Percentiles rank a stretch among this genome's conserved stretches.
Evolutionary conservation across 179 eudicot species (phyloP).

Genomic region (Corrigiola litoralis): DNA sequence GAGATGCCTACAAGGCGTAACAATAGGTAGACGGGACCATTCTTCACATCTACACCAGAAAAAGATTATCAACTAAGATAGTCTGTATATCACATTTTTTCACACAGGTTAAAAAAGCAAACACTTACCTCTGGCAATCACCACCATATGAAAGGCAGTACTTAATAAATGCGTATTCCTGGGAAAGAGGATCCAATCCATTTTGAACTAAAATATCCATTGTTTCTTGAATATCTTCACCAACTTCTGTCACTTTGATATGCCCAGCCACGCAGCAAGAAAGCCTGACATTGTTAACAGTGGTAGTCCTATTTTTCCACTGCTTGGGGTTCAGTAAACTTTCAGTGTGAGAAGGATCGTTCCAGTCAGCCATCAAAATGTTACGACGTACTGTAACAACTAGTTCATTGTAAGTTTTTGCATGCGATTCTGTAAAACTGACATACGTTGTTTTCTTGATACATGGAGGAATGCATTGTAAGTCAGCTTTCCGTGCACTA

Average conservation of each 20-base stretch:
- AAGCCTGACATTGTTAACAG: conserved; percentile 78
- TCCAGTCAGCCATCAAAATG: conserved; percentile 97
- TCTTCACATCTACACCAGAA: conserved; percentile 57
- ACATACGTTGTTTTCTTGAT: conserved; percentile 62
- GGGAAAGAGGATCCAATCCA: conserved; percentile 67
- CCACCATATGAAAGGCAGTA: conserved; percentile 65
- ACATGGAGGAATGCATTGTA: conserved; percentile 88
- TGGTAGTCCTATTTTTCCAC: conserved; percentile 71
- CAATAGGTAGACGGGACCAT: conserved; percentile 97
- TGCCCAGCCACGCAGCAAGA: conserved; percentile 99
- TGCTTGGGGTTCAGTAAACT: conserved; percentile 90
- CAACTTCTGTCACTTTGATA: conserved; percentile 74
- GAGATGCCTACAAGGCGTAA: conserved; percentile 94
- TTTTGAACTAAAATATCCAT: conserved; percentile 73
- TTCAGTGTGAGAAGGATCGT: conserved; percentile 94
- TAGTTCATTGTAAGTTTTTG: conserved; percentile 84
- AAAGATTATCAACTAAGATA: conserved; percentile 7
- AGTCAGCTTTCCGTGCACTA: conserved; percentile 85
- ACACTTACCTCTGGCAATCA: conserved; percentile 69
- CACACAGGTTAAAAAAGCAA: conserved; percentile 9
- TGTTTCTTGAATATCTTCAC: conserved; percentile 91
- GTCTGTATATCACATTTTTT: neutral
- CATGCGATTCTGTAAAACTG: conserved; percentile 74
- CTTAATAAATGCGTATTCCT: conserved; percentile 62
- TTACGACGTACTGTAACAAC: conserved; percentile 89